A percentile compares a stretch with the other conserved stretches of the same genome.
These are phyloP conservation scores for Fusarium coffeatum DNA, from an alignment of 2,329 filamentous ascomycete species.

Conservation along the genomic window DNA sequence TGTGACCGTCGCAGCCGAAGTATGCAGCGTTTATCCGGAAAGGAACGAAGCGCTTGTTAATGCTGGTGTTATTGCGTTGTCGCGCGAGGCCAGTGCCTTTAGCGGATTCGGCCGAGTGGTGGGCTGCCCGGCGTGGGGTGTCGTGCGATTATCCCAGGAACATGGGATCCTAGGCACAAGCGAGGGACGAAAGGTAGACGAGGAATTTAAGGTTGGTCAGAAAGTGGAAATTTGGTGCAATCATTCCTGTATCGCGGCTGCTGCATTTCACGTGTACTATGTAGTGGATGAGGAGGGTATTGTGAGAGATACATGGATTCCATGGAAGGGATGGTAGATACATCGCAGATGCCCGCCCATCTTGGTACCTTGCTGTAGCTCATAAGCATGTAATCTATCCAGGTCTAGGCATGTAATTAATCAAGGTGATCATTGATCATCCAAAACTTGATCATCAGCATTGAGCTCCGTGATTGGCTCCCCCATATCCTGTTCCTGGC, in stretches of 20 bases:
- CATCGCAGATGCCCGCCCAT: neutral
- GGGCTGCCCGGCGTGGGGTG: conserved; percentile 47
- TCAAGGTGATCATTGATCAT: conserved; percentile 3
- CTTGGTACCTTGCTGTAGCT: neutral
- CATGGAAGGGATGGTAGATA: conserved; percentile 53
- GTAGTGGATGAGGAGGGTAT: conserved; percentile 52
- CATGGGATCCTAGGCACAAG: conserved; percentile 51
- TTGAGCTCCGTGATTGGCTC: conserved; percentile 27
- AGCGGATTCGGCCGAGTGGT: conserved; percentile 49
- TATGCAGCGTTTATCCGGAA: conserved; percentile 54
- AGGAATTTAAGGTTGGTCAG: conserved; percentile 51
- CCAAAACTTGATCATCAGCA: conserved; percentile 11
- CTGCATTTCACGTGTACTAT: conserved; percentile 52
- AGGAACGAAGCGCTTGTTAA: conserved; percentile 55
- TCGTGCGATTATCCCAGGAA: conserved; percentile 53
- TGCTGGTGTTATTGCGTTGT: conserved; percentile 52
- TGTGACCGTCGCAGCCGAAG: conserved; percentile 49
- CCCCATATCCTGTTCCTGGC: conserved; percentile 29
- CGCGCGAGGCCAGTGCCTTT: conserved; percentile 49
- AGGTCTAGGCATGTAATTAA: conserved; percentile 3
- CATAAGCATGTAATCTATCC: neutral
- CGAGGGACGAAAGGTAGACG: conserved; percentile 40
- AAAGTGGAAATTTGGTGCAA: conserved; percentile 49
- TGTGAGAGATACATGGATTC: conserved; percentile 51
- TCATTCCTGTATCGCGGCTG: conserved; percentile 54